Percentiles rank a stretch among this genome's conserved stretches.
These are phyloP conservation scores for Anastatica hierochuntica DNA, from an alignment of 345 rosid species.

Conservation along the genomic window DNA sequence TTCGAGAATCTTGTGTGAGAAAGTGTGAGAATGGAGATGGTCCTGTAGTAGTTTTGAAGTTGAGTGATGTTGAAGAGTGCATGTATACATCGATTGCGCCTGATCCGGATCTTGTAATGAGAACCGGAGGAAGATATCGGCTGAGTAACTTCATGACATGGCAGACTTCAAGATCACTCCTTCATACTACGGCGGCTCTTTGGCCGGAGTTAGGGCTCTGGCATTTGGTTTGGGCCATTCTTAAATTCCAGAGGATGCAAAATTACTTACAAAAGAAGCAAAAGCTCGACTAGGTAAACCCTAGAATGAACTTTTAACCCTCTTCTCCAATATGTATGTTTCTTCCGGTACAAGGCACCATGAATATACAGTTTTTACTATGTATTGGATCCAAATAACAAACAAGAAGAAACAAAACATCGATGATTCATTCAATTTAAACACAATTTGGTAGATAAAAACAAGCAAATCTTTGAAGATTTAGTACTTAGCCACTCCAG, in stretches of 20 bases:
- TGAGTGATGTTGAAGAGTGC: constrained; percentile 37
- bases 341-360: no score
- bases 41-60: constrained; percentile 17
- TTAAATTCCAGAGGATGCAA: constrained; percentile 42
- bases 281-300: constrained; percentile 22
- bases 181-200: constrained; percentile 37
- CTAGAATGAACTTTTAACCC: no score
- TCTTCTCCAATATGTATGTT: no score
- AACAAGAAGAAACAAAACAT: no score
- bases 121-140: constrained; percentile 63
- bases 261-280: constrained; percentile 42
- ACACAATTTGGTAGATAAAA: no score
- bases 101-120: constrained; percentile 56
- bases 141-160: constrained; percentile 54
- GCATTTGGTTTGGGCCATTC: constrained; percentile 53
- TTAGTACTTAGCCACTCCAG: no score
- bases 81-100: constrained; percentile 47
- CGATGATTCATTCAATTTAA: no score
- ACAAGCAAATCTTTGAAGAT: no score
- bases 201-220: constrained; percentile 68
- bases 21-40: constrained; percentile 20
- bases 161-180: constrained; percentile 41
- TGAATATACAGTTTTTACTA: no score
- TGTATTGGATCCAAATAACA: no score
- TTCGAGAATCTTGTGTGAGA: constrained; percentile 42